These are phyloP conservation scores for Pyrenula aspistea DNA, from an alignment of 495 filamentous ascomycete species.

Conservation along the genomic window DNA sequence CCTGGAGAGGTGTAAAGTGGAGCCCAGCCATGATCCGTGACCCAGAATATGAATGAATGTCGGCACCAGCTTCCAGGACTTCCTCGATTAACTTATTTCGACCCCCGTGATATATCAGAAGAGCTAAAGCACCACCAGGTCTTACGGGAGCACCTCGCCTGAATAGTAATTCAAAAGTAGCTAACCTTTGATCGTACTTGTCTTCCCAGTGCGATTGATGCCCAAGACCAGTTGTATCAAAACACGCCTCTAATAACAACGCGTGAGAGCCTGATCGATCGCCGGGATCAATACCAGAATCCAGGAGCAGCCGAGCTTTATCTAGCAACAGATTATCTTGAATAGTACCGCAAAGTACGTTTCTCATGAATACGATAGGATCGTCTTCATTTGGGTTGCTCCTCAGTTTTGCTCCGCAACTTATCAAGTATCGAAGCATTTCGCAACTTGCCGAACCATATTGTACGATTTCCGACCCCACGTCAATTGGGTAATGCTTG, in stretches of 20 bases:
- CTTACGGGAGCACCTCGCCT: not conserved
- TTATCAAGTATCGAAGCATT: constrained; percentile 7
- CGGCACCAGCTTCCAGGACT: not conserved
- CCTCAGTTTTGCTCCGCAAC: constrained; percentile 5
- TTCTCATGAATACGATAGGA: constrained; percentile 1
- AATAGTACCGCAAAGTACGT: not conserved
- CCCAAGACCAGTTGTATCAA: not conserved
- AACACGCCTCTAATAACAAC: not conserved
- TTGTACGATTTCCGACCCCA: not conserved
- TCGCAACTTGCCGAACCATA: constrained; percentile 2
- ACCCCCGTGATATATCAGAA: not conserved
- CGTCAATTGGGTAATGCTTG: not conserved
- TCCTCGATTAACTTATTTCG: not conserved
- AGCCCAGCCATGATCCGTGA: not conserved
- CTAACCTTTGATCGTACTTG: not conserved
- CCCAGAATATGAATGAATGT: not conserved
- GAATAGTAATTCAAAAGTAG: not conserved
- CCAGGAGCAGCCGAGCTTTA: not conserved
- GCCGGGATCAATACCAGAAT: not conserved
- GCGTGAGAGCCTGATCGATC: not conserved
- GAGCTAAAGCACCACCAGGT: not conserved
- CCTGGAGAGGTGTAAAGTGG: not conserved
- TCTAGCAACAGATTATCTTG: not conserved
- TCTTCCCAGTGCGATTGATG: too few relatives aligned
- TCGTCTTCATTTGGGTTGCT: constrained; percentile 2